phyloP scores from a whole-genome alignment of 2,329 filamentous ascomycete genomes.

The Xylaria sp. region DNA sequence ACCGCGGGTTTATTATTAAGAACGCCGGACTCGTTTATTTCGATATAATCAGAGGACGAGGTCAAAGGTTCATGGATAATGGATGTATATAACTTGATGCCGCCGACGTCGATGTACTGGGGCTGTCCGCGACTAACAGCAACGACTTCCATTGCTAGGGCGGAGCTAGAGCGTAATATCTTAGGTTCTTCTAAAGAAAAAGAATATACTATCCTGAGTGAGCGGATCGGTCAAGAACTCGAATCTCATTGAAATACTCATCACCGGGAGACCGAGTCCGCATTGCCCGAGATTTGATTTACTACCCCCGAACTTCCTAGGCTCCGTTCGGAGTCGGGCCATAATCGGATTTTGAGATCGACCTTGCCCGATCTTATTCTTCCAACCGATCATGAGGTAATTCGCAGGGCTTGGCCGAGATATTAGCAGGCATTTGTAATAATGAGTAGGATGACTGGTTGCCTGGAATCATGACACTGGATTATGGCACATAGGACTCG shows the following conservation, averaged over 20 bases:
- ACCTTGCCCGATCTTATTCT: neutral
- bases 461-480: neutral
- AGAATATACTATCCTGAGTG: neutral
- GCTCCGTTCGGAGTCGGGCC: conserved; percentile 26
- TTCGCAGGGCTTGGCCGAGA: conserved; percentile 10
- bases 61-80: conserved; percentile 42
- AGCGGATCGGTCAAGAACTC: neutral
- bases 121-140: conserved; percentile 41
- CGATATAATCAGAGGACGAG: conserved; percentile 39
- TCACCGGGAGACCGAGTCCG: neutral
- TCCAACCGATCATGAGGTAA: neutral
- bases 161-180: neutral
- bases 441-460: neutral
- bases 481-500: neutral
- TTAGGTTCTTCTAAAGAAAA: neutral
- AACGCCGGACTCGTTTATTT: conserved; percentile 40
- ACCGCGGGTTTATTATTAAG: conserved; percentile 39
- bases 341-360: conserved; percentile 20
- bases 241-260: conserved; percentile 14
- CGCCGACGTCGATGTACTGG: conserved; percentile 34
- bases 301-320: conserved; percentile 15
- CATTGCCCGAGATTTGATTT: conserved; percentile 6
- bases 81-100: conserved; percentile 39
- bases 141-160: conserved; percentile 41
- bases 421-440: neutral